Conservation (phyloP, 1,284 basidiomycete species). For the Ustilago esculenta region DNA sequence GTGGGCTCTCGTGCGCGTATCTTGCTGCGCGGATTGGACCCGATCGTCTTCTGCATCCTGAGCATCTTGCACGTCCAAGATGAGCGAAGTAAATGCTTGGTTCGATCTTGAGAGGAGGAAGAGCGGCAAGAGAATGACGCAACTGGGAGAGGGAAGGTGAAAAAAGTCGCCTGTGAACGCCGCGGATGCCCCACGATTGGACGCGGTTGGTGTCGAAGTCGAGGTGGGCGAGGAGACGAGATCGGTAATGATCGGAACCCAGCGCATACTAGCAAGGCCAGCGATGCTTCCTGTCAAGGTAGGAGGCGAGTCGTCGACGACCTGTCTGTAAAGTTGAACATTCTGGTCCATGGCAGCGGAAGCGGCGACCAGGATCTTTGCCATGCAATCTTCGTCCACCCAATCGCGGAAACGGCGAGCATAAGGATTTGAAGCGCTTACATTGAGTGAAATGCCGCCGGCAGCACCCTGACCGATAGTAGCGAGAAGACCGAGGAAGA, state of each 20-base stretch:
- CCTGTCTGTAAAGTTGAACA: conserved; percentile 28
- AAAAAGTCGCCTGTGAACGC: conserved; percentile 26
- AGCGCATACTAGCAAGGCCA: conserved; percentile 40
- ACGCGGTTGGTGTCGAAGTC: background rate
- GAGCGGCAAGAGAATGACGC: conserved; percentile 45
- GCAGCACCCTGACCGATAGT: conserved; percentile 52
- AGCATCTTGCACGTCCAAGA: conserved; percentile 23
- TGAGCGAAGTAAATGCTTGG: conserved; percentile 44
- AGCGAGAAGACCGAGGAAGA: conserved; percentile 59
- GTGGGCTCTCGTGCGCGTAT: conserved; percentile 12
- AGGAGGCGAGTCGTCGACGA: conserved; percentile 40
- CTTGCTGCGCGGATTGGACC: background rate
- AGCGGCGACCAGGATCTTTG: conserved; percentile 30
- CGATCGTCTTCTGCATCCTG: background rate
- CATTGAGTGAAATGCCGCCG: conserved; percentile 31
- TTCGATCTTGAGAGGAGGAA: conserved; percentile 51
- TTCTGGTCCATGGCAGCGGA: conserved; percentile 34
- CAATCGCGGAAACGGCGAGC: conserved; percentile 50
- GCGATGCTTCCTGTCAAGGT: conserved; percentile 35
- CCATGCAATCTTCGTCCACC: conserved; percentile 52
- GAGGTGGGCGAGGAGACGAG: conserved; percentile 24
- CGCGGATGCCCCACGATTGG: conserved; percentile 7
- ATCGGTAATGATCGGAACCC: conserved; percentile 33
- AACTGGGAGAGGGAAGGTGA: conserved; percentile 34
- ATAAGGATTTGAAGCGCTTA: conserved; percentile 47